Conservation (phyloP, 208 protist species). For the Leishmania martiniquensis region DNA sequence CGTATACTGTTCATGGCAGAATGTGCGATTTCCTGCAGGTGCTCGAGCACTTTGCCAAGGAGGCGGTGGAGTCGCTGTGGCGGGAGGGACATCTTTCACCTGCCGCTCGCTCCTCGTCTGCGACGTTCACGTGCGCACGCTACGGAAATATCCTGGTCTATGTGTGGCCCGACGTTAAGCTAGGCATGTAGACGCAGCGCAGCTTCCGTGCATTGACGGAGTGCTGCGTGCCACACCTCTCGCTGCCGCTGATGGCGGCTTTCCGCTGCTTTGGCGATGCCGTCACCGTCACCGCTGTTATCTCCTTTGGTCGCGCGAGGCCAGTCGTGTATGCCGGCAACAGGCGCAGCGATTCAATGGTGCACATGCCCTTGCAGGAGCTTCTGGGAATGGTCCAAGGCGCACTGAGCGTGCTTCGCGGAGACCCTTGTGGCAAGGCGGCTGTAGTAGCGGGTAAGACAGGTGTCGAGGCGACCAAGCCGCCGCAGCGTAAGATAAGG, state of each 20-base stretch:
- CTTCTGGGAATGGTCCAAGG: constrained; percentile 42
- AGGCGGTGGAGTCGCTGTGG: constrained; percentile 31
- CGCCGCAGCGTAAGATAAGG: constrained; percentile 21
- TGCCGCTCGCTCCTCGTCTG: neutral
- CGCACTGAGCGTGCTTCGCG: constrained; percentile 46
- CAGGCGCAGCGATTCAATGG: constrained; percentile 27
- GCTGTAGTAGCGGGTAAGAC: neutral
- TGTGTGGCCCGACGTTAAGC: constrained; percentile 50
- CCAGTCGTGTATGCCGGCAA: constrained; percentile 41
- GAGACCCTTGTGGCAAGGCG: neutral
- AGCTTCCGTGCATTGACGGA: constrained; percentile 45
- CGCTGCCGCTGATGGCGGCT: constrained; percentile 56
- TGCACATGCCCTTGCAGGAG: constrained; percentile 52
- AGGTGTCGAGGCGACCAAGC: neutral
- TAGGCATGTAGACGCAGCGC: constrained; percentile 58
- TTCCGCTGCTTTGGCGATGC: constrained; percentile 55
- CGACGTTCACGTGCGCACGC: constrained; percentile 25
- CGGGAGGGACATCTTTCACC: constrained; percentile 6
- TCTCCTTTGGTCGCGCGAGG: constrained; percentile 41
- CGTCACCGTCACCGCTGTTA: constrained; percentile 50
- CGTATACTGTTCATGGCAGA: constrained; percentile 1
- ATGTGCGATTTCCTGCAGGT: constrained; percentile 38
- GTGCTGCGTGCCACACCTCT: constrained; percentile 32
- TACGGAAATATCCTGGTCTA: constrained; percentile 59
- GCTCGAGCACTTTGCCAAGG: constrained; percentile 46